Conservation (phyloP, 768 basidiomycete genomes). For the Suillus weaverae region DNA sequence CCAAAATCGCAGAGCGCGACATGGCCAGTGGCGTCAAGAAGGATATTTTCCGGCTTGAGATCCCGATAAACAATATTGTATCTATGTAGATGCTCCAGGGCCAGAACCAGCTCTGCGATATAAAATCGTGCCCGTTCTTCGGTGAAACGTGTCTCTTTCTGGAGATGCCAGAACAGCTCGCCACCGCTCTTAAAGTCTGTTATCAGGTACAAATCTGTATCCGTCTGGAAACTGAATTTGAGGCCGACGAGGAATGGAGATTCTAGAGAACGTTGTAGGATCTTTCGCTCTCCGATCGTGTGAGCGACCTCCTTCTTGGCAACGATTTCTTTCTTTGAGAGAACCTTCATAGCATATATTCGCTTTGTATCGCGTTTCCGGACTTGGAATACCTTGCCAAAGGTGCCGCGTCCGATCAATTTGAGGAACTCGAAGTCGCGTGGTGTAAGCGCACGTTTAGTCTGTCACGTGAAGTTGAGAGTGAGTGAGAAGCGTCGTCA, state of each 20-base stretch:
- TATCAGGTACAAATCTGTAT: slow-evolving; percentile 90
- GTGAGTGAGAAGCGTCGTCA: slow-evolving; percentile 19
- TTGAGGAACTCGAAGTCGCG: slow-evolving; percentile 98
- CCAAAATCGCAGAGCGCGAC: slow-evolving; percentile 99
- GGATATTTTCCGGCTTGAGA: slow-evolving; percentile 97
- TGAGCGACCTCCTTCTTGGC: slow-evolving; percentile 99
- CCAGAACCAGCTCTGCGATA: slow-evolving; percentile 92
- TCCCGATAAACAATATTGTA: slow-evolving; percentile 96
- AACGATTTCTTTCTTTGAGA: slow-evolving; percentile 98
- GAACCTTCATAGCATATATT: slow-evolving; percentile 99
- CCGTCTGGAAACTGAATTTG: slow-evolving; percentile 98
- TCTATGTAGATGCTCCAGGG: slow-evolving; percentile 96
- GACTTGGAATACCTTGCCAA: slow-evolving; percentile 98
- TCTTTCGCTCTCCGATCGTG: slow-evolving; percentile 99
- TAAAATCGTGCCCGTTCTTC: slow-evolving; percentile 97
- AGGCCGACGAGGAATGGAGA: slow-evolving; percentile 97
- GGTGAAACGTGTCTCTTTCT: slow-evolving; percentile 89
- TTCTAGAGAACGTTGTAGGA: slow-evolving; percentile 89
- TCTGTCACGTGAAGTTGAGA: slow-evolving; percentile 44
- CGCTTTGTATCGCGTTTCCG: slow-evolving; percentile 97
- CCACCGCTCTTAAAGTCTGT: slow-evolving; percentile 99
- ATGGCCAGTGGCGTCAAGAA: slow-evolving; percentile 96
- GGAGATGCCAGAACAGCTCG: slow-evolving; percentile 97
- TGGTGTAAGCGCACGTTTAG: slow-evolving; percentile 84
- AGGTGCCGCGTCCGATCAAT: slow-evolving; percentile 97